Percentiles rank a stretch among this genome's conserved stretches.
These are phyloP conservation scores for Ilyonectria mors-panacis DNA, from an alignment of 2,329 filamentous ascomycete genomes.

Conservation along the genomic window DNA sequence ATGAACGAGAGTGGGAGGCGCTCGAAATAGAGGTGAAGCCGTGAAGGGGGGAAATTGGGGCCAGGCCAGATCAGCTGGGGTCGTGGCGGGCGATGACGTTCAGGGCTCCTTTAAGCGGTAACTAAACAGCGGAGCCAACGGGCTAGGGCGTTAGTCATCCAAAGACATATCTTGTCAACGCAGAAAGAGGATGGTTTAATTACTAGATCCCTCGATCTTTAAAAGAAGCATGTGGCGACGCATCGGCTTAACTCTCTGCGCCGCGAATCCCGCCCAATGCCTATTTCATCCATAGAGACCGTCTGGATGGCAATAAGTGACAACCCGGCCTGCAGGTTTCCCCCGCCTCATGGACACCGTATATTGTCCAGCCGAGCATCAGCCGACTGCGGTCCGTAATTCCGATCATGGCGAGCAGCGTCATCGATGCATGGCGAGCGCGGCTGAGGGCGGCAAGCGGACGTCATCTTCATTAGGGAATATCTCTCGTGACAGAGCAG, in stretches of 20 bases:
- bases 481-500: conserved; percentile 10
- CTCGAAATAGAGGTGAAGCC: conserved; percentile 15
- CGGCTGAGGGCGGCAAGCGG: neutral
- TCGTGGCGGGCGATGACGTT: conserved; percentile 43
- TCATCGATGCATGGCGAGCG: conserved; percentile 7
- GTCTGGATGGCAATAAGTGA: neutral
- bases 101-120: conserved; percentile 28
- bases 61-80: conserved; percentile 33
- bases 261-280: neutral
- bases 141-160: conserved; percentile 41
- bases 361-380: conserved; percentile 40
- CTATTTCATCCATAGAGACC: neutral
- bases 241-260: neutral
- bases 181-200: neutral
- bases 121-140: conserved; percentile 20
- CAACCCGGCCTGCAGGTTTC: neutral
- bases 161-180: neutral
- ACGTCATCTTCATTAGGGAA: conserved; percentile 14
- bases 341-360: conserved; percentile 36
- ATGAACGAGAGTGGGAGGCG: conserved; percentile 10
- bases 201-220: neutral
- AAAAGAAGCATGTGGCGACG: neutral
- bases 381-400: conserved; percentile 36
- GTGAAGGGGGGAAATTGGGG: conserved; percentile 34
- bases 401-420: conserved; percentile 24